Base-by-base conservation (phyloP, 139 green algal genomes). In the Volvox africanus region DNA sequence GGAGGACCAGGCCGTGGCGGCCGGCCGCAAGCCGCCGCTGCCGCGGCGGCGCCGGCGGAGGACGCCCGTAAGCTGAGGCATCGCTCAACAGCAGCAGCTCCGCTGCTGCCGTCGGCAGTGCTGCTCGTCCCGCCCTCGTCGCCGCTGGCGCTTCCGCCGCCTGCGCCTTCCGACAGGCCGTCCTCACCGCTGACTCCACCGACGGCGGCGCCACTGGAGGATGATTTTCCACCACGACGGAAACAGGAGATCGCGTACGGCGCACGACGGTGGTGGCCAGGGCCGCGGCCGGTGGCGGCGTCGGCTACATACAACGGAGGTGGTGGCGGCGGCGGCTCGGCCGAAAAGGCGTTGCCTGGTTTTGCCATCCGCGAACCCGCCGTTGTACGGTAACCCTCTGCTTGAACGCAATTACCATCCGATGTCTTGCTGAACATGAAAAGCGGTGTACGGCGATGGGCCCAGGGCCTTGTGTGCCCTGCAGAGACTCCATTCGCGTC, bases 381-480 rank as follows among this genome's bases (percentile, higher is more conserved):
- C 28, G 9, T 6, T 32, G 30, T 26, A 50, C 33, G 75, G 30
- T 20, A 20, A 20, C 75, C 75, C 3, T 81, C 75, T 18, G 71
- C 44, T 14, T 55, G 44, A 9, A 55, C 65, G 65, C 65, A 73
- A 24, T 2, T 28, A 28, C 75, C 30, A 61, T 81, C 75, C 44
- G 33, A 21, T 20, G 32, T 6, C 71, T 79, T 81, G 75, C 68
- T 65, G 83, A 68, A 80, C 26, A 68, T 9, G 24, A 81, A 89
- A 14, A 89, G 30, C 19, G 83, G 83, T 19, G 83, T 89, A 28
- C 83, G 83, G 36, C 67, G 83, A 36, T 44, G 67, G 44, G 24
- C 13, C 67, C 20, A 61, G 16, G 14, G 24, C 9, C 33, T 22
- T 79, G 33, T 28, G 65, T 28, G 2, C 21, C 65, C 65, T 30